phyloP scores from a whole-genome alignment of 306 rosid genomes.

The Cucurbita ficifolia region DNA sequence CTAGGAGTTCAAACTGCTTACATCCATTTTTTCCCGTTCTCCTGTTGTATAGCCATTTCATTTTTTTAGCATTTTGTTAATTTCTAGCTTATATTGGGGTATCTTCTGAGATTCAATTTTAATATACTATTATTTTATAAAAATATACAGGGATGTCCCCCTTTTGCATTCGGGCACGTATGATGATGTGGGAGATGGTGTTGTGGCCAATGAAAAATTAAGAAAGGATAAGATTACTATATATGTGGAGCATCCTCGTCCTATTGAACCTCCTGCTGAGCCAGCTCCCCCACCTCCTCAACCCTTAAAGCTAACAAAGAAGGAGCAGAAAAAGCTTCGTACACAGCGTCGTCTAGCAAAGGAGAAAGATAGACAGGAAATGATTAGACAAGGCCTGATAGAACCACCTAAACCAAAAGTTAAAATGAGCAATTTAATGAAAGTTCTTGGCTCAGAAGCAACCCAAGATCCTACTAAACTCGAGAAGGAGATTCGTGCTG shows the following conservation, averaged over 20 bases:
- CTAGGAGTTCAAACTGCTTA: background rate
- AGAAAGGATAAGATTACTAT: conserved; percentile 58
- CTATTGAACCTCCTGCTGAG: conserved; percentile 94
- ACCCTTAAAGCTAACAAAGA: conserved; percentile 85
- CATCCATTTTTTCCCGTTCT: background rate
- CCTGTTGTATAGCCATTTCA: too few relatives aligned
- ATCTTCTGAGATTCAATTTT: background rate
- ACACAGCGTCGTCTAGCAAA: conserved; percentile 81
- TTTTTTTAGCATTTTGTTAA: background rate
- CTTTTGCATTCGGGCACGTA: conserved; percentile 56
- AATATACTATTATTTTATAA: background rate
- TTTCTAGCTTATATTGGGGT: background rate
- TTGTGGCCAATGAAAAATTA: conserved; percentile 29
- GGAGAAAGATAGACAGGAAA: conserved; percentile 90
- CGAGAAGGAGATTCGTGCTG: conserved; percentile 84
- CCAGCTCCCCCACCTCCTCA: conserved; percentile 98
- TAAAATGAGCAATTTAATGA: conserved; percentile 87
- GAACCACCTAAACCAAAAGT: conserved; percentile 95
- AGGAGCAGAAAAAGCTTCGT: conserved; percentile 90
- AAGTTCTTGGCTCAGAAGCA: conserved; percentile 94
- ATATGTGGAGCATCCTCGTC: conserved; percentile 90
- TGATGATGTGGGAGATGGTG: conserved; percentile 30
- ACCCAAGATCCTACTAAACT: conserved; percentile 95
- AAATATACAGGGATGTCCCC: conserved; percentile 45
- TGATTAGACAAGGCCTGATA: conserved; percentile 87